These are phyloP conservation scores for Cryomyces minteri DNA, from an alignment of 495 filamentous ascomycete genomes.

Conservation along the genomic window DNA sequence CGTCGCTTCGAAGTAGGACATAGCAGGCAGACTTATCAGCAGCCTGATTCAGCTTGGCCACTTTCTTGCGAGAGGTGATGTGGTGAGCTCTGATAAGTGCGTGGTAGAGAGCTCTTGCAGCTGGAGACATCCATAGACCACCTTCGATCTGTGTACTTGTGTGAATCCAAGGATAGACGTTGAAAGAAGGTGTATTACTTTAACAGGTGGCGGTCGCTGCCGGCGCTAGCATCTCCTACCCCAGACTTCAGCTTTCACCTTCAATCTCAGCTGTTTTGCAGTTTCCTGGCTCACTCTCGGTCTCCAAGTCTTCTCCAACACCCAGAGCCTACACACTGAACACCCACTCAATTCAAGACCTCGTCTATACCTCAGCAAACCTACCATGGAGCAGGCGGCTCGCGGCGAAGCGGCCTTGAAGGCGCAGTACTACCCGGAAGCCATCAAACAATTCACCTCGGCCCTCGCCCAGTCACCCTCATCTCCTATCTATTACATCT, in stretches of 20 bases:
- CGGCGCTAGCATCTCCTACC: no score
- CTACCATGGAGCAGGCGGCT: slow-evolving; percentile 38
- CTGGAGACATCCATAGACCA: neutral
- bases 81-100: slow-evolving; percentile 63
- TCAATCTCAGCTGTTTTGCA: no score
- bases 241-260: no score
- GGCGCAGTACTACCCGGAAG: slow-evolving; percentile 40
- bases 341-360: no score
- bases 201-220: no score
- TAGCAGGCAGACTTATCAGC: slow-evolving; percentile 35
- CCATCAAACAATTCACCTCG: slow-evolving; percentile 53
- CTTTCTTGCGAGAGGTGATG: slow-evolving; percentile 67
- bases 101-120: slow-evolving; percentile 9
- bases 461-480: slow-evolving; percentile 48
- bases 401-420: slow-evolving; percentile 46
- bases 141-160: no score
- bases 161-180: no score
- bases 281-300: no score
- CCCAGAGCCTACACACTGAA: no score
- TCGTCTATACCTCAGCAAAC: no score
- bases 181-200: no score
- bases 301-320: no score
- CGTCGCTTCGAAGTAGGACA: slow-evolving; percentile 46
- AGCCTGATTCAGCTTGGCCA: slow-evolving; percentile 43
- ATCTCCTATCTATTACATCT: slow-evolving; percentile 68